These are phyloP conservation scores for Suhomyces atakaporum DNA, from an alignment of 1,139 yeast species.

Conservation along the genomic window DNA sequence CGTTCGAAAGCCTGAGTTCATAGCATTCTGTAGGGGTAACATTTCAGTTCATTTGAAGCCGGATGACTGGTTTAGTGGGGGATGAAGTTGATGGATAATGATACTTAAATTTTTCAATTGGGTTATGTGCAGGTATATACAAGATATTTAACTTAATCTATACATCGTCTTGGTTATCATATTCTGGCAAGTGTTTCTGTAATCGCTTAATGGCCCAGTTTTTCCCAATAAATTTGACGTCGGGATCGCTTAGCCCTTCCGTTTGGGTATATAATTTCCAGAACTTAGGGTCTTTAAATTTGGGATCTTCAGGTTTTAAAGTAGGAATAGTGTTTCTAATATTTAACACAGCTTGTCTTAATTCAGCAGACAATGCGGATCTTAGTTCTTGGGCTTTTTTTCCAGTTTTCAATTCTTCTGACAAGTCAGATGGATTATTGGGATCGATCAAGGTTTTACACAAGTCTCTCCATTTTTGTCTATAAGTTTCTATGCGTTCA, in stretches of 20 bases:
- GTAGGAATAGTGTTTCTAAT: slow-evolving; percentile 56
- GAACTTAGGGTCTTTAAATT: slow-evolving; percentile 67
- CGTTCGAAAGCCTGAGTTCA: slow-evolving; percentile 1
- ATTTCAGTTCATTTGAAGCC: slow-evolving; percentile 2
- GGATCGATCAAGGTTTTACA: slow-evolving; percentile 56
- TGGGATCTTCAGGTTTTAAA: slow-evolving; percentile 49
- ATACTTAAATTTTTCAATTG: slow-evolving; percentile 4
- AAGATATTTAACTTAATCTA: slow-evolving; percentile 2
- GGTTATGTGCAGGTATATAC: slow-evolving; percentile 8
- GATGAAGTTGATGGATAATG: background rate
- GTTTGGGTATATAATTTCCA: slow-evolving; percentile 68
- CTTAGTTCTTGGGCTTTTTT: slow-evolving; percentile 63
- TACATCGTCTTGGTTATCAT: slow-evolving; percentile 23
- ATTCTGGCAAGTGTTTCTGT: slow-evolving; percentile 57
- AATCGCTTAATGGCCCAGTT: slow-evolving; percentile 79
- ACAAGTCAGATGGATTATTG: slow-evolving; percentile 56
- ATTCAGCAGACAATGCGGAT: slow-evolving; percentile 65
- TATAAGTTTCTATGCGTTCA: slow-evolving; percentile 53
- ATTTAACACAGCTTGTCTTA: slow-evolving; percentile 63
- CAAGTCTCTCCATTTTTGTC: slow-evolving; percentile 68
- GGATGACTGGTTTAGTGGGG: background rate
- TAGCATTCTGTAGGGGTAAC: slow-evolving; percentile 2
- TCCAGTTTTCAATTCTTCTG: slow-evolving; percentile 64
- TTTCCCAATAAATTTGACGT: slow-evolving; percentile 66
- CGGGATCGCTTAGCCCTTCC: slow-evolving; percentile 70